Evolutionary conservation across 371 early-diverging fungal genomes (phyloP), one percentile per base, ranked within the genome.

Genomic region (Capniomyces stellatus): DNA sequence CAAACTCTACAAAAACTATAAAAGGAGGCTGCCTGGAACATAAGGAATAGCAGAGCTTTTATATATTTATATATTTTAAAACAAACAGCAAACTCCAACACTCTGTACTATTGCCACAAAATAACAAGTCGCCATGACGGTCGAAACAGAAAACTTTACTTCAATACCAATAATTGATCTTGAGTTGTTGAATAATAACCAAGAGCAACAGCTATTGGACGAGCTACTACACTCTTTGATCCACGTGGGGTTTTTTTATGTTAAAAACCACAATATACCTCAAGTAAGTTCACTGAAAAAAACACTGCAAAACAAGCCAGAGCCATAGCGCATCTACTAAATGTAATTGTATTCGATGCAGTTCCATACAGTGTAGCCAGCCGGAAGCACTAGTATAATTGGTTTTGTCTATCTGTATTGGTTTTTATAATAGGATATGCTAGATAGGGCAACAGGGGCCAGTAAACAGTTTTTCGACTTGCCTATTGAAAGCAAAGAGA

Each of bases 221-320:
- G 61, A 73, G 10, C 67, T 81, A 25, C 66, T 72, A 22, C 58
- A 73, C 24, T 72, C 76, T 1, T 67, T 77, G 50, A 67, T 71
- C 21, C 59, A 73, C 29, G 64, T 79, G 15, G 81, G 81, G 0
- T 79, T 80, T 43, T 79, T 81, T 40, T 78, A 79, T 56, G 63
- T 81, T 55, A 64, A 63, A 21, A 70, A 72, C 48, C 77, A 77
- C 30, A 66, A 66, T 19, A 60, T 81, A 23, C 47, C 72, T 0
- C 43, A 44, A 25, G 46, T 44, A 44, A 13, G 12, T 40, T 13
- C 19, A 15, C 40, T n/a, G n/a, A n/a, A n/a, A n/a, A n/a, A n/a
- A n/a, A n/a, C n/a, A n/a, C n/a, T n/a, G n/a, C n/a, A n/a, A n/a
- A n/a, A n/a, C n/a, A n/a, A n/a, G n/a, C n/a, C n/a, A n/a, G n/a